Evolutionary conservation across 805 yeast genomes (phyloP), one percentile per base, ranked within the genome.

Genomic region (Candida taoyuanica): DNA sequence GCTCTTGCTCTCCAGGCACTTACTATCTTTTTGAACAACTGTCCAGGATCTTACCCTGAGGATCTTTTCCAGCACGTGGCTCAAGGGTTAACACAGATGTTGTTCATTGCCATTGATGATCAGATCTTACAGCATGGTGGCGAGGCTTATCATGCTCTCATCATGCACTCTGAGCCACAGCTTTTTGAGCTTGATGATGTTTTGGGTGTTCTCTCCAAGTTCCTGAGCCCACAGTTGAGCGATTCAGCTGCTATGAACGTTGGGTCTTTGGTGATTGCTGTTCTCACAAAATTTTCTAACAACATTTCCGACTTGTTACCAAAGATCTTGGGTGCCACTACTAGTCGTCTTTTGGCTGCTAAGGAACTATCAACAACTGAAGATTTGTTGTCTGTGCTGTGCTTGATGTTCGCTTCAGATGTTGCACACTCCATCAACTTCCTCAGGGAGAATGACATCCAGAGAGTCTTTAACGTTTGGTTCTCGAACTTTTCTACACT

Each of bases 221-320:
- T 87, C 36, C 68, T 91, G 23, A 75, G 84, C 1, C 85, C 95
- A 1, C 68, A 69, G 7, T 65, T 85, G 40, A 73, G 83, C 13
- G 97, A 88, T 49, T 74, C 82, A 31, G 96, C 95, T 0, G 89
- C 94, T 1, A 69, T 80, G 61, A 81, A 84, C 41, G 74, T 85
- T 31, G 97, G 78, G 51, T 64, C 71, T 7, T 71, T 85, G 17
- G 78, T 84, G 3, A 67, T 74, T 9, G 71, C 81, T 0, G 65
- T 82, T 24, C 67, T 85, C 26, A 73, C 74, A 15, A 73, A 72
- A 42, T 79, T 72, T 46, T 65, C 71, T 4, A 48, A 48, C n/a
- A 33, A 42, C 26, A 37, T 47, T 25, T 37, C 43, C 7, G 31
- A 26, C 21, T 34, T 44, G 19, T 27, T 44, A 6, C 50, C 50